These are phyloP conservation scores for Termitomyces sp. DNA, from an alignment of 768 basidiomycete species.

Conservation along the genomic window DNA sequence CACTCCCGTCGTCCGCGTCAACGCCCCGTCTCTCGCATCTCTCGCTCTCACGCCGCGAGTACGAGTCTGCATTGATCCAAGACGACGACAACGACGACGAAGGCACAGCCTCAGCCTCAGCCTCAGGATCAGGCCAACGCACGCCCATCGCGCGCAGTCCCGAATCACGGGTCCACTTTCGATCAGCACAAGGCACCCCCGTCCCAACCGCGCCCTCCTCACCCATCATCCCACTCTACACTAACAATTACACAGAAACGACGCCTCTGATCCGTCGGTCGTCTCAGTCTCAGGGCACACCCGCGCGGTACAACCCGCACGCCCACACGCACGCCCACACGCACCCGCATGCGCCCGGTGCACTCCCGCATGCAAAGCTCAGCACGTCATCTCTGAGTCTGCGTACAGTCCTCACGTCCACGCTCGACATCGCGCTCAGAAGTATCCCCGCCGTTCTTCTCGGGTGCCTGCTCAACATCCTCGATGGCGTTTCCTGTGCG, in stretches of 20 bases:
- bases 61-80: neutral
- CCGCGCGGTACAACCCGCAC: too few relatives aligned
- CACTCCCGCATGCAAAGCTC: too few relatives aligned
- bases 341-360: neutral
- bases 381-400: too few relatives aligned
- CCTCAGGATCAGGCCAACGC: too few relatives aligned
- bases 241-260: conserved; percentile 14
- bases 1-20: conserved; percentile 15
- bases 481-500: conserved; percentile 92
- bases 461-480: conserved; percentile 82
- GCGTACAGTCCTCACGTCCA: neutral
- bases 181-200: too few relatives aligned
- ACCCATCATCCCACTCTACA: conserved; percentile 2
- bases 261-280: conserved; percentile 16
- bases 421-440: conserved; percentile 27
- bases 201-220: neutral
- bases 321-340: neutral
- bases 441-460: conserved; percentile 83
- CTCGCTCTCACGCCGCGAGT: conserved; percentile 32
- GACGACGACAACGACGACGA: neutral
- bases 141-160: too few relatives aligned
- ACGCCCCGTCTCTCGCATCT: conserved; percentile 25
- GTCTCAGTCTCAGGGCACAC: too few relatives aligned
- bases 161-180: too few relatives aligned
- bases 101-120: too few relatives aligned